phyloP scores from a whole-genome alignment of 176 grass and related monocot species.

The Oropetium thomaeum region DNA sequence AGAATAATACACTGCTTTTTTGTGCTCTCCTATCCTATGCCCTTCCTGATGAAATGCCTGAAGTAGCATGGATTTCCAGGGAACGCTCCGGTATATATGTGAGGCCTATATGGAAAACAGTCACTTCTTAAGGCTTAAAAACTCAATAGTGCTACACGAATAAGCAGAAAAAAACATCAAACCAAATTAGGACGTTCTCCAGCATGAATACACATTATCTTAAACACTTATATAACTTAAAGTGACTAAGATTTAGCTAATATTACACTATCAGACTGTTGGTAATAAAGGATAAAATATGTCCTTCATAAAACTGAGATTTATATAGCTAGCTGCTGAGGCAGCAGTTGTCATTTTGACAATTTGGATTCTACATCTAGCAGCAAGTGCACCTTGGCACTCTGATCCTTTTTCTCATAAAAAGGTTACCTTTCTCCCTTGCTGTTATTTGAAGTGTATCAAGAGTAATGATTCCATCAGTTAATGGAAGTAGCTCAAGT shows the following conservation, averaged over 20 bases:
- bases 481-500: conserved; percentile 89
- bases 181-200: conserved; percentile 4
- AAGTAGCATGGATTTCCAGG: conserved; percentile 86
- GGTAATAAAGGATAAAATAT: conserved; percentile 17
- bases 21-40: conserved; percentile 37
- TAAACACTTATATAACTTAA: neutral
- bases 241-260: neutral
- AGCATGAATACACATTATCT: neutral
- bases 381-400: neutral
- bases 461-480: conserved; percentile 92
- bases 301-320: neutral
- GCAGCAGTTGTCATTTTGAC: neutral
- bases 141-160: neutral
- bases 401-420: neutral
- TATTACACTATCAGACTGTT: neutral
- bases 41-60: conserved; percentile 63
- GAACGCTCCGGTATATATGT: conserved; percentile 86
- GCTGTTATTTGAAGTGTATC: conserved; percentile 92
- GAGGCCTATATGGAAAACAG: conserved; percentile 42
- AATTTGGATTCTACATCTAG: conserved; percentile 3
- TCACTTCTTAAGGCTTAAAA: neutral
- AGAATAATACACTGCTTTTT: conserved; percentile 12
- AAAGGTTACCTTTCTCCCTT: conserved; percentile 84
- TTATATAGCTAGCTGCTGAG: neutral
- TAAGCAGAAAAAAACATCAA: conserved; percentile 3